Evolutionary conservation across 139 green algal species (phyloP).

Genomic region (Chlamydomonas asymmetrica): DNA sequence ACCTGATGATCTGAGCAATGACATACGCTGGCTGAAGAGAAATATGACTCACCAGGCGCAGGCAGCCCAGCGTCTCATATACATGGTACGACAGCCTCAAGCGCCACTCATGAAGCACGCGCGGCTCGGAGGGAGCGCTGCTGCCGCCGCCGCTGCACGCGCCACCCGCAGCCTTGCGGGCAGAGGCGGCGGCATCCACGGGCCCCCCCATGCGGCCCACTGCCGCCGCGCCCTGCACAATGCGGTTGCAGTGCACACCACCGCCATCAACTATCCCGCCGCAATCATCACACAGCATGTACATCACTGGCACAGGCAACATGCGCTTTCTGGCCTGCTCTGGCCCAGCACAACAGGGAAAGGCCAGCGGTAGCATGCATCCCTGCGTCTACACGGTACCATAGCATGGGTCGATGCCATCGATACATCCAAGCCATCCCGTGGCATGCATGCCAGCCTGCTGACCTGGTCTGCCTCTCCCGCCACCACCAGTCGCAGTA

Average conservation of each 20-base stretch:
- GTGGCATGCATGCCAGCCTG: too few species aligned
- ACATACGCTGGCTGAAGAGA: too few species aligned
- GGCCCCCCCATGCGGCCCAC: not conserved
- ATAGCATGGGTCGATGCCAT: not conserved
- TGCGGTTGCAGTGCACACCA: not conserved
- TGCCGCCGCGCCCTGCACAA: not conserved
- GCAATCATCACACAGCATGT: not conserved
- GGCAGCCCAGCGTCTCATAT: conserved; percentile 68
- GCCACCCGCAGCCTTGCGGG: not conserved
- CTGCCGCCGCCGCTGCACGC: not conserved
- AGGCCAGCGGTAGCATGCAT: conserved; percentile 11
- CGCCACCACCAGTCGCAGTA: conserved; percentile 56
- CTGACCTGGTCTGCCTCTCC: not conserved
- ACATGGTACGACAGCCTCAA: conserved; percentile 69
- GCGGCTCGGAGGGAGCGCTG: not conserved
- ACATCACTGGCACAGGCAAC: not conserved
- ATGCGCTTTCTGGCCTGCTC: too few species aligned
- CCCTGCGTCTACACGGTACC: not conserved
- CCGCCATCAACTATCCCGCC: too few species aligned
- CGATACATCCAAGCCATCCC: too few species aligned
- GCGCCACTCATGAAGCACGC: conserved; percentile 57
- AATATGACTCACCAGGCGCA: too few species aligned
- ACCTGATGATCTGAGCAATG: too few species aligned
- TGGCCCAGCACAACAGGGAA: not conserved
- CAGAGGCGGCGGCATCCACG: not conserved